Percentiles rank a stretch among this genome's conserved stretches.
Conservation (phyloP, 441 rosid species). For the Erysimum cheiri region DNA sequence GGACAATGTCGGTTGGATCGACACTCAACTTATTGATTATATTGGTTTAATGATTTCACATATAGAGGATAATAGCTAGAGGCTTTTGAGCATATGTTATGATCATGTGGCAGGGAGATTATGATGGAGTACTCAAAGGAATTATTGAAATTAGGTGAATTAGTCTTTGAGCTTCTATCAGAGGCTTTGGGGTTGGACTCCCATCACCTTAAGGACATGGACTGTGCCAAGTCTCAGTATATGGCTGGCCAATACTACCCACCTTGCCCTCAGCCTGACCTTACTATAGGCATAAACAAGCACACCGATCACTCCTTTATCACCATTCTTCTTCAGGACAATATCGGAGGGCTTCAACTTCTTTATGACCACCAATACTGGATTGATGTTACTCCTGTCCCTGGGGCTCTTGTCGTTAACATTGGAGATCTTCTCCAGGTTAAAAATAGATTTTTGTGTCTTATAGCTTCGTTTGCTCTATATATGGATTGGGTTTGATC, state of each 20-base stretch:
- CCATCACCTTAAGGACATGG: conserved; percentile 55
- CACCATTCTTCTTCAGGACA: conserved; percentile 54
- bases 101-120: conserved; percentile 46
- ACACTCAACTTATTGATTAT: too few species aligned
- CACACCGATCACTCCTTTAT: conserved; percentile 37
- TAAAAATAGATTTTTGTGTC: not conserved
- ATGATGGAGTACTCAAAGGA: conserved; percentile 49
- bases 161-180: conserved; percentile 51
- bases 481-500: conserved; percentile 3
- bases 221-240: conserved; percentile 30
- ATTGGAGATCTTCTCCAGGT: conserved; percentile 55
- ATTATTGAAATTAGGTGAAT: conserved; percentile 47
- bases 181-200: conserved; percentile 62
- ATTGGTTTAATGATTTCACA: too few species aligned
- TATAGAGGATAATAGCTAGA: too few species aligned
- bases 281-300: conserved; percentile 53
- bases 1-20: not conserved
- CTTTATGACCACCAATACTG: conserved; percentile 47
- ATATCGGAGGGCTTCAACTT: conserved; percentile 63
- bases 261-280: conserved; percentile 62
- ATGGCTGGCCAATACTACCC: conserved; percentile 59
- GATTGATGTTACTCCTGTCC: conserved; percentile 52
- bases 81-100: too few species aligned
- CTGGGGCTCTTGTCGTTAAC: conserved; percentile 57
- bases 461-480: conserved; percentile 42